Percentiles rank a stretch among this genome's conserved stretches.
Conservation (phyloP, 371 early-diverging fungal species). For the Fennellomyces sp. region DNA sequence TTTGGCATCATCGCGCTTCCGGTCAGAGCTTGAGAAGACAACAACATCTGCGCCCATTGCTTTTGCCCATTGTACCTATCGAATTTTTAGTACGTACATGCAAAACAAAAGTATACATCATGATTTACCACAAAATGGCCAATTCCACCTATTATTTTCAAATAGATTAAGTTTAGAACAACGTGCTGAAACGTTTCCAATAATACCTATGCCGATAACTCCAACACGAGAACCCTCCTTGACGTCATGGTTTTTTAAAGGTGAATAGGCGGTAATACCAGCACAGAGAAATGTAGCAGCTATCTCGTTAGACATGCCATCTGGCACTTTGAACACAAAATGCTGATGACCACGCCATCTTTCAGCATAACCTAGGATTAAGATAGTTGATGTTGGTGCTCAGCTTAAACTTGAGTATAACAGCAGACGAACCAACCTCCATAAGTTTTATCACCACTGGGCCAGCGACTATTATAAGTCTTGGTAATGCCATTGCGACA, state of each 20-base stretch:
- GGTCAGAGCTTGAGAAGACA: conserved; percentile 28
- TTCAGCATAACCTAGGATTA: conserved; percentile 69
- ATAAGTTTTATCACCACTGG: conserved; percentile 54
- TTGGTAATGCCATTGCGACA: conserved; percentile 11
- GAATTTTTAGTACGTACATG: too few relatives aligned
- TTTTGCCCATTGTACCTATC: conserved; percentile 56
- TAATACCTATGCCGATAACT: conserved; percentile 56
- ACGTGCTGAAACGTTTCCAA: conserved; percentile 5
- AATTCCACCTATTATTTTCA: too few relatives aligned
- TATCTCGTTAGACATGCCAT: conserved; percentile 42
- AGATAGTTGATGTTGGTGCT: too few relatives aligned
- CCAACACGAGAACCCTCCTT: conserved; percentile 59
- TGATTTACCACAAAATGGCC: too few relatives aligned
- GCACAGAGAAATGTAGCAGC: conserved; percentile 56
- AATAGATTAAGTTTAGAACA: too few relatives aligned
- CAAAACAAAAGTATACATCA: too few relatives aligned
- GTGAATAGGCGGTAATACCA: conserved; percentile 65
- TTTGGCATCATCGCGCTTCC: conserved; percentile 34
- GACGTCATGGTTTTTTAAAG: conserved; percentile 48
- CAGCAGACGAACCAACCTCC: too few relatives aligned
- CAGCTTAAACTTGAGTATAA: too few relatives aligned
- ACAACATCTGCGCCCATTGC: conserved; percentile 69
- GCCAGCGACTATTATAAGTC: conserved; percentile 47
- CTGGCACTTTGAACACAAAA: conserved; percentile 66
- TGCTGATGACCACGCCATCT: conserved; percentile 57